These are phyloP conservation scores for Lavandula angustifolia DNA, from an alignment of 257 asterid species.

Conservation along the genomic window DNA sequence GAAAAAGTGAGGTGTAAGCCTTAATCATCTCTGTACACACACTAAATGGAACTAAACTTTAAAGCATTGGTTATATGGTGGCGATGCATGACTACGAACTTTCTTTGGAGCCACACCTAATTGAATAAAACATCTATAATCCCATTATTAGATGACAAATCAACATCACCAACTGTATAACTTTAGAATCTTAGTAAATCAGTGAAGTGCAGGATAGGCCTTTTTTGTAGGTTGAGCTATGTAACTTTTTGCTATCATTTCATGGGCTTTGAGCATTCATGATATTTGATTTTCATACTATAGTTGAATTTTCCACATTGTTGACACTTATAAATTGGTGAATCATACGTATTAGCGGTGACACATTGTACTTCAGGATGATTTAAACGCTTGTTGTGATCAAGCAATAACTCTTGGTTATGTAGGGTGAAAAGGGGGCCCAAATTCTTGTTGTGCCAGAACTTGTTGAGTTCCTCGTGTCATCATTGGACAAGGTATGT, in stretches of 20 bases:
- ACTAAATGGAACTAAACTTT: too few species aligned
- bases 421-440: conserved; percentile 92
- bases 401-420: conserved; percentile 11
- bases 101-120: conserved; percentile 1
- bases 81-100: conserved; percentile 13
- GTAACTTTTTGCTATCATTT: conserved; percentile 4
- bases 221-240: not conserved
- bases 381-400: not conserved
- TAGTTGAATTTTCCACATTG: conserved; percentile 3
- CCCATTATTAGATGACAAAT: conserved; percentile 4
- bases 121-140: not conserved
- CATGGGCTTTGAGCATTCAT: conserved; percentile 5
- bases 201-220: conserved; percentile 9
- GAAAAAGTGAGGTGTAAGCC: too few species aligned
- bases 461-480: conserved; percentile 71
- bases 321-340: conserved; percentile 1
- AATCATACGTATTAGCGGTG: conserved; percentile 3
- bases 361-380: conserved; percentile 6
- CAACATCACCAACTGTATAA: conserved; percentile 6
- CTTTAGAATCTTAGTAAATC: conserved; percentile 6
- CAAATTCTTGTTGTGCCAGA: conserved; percentile 91
- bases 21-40: too few species aligned
- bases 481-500: conserved; percentile 78
- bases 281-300: conserved; percentile 14
- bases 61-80: not conserved